Percentiles rank a stretch among this genome's conserved stretches.
Conservation (phyloP, 2,329 filamentous ascomycete species). For the Colletotrichum viniferum region DNA sequence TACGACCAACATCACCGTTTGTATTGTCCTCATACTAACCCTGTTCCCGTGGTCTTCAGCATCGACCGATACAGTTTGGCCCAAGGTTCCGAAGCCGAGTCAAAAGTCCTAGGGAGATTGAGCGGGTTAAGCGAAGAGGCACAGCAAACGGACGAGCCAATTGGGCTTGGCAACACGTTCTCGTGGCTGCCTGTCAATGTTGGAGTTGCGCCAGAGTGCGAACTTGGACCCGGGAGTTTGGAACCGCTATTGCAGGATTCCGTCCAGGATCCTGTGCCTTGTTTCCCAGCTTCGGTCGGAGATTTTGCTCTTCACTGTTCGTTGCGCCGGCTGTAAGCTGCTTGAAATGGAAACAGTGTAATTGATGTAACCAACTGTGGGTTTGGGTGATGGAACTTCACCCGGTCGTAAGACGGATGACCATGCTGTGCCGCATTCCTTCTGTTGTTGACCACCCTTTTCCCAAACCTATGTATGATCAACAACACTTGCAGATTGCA, state of each 20-base stretch:
- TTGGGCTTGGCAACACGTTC: neutral
- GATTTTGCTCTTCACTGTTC: slow-evolving; percentile 1
- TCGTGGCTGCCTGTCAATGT: neutral
- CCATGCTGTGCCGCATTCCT: neutral
- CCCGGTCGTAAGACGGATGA: neutral
- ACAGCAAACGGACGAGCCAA: neutral
- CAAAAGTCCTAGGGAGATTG: neutral
- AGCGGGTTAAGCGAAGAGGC: neutral
- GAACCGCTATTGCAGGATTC: slow-evolving; percentile 13
- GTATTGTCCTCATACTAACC: neutral
- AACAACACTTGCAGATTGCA: neutral
- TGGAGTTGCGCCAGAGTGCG: neutral
- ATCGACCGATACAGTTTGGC: neutral
- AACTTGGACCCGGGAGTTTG: neutral
- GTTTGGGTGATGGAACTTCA: neutral
- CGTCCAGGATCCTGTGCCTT: neutral
- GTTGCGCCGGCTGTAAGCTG: neutral
- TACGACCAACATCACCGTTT: neutral
- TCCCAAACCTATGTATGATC: neutral
- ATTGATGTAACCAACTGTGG: neutral
- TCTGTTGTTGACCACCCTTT: neutral
- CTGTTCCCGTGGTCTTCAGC: neutral
- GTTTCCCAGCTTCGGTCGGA: slow-evolving; percentile 8
- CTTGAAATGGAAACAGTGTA: neutral
- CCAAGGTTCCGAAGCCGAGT: neutral